Percentiles rank a stretch among this genome's conserved stretches.
Conservation (phyloP, 2,329 filamentous ascomycete genomes). For the Septoria petroselini region DNA sequence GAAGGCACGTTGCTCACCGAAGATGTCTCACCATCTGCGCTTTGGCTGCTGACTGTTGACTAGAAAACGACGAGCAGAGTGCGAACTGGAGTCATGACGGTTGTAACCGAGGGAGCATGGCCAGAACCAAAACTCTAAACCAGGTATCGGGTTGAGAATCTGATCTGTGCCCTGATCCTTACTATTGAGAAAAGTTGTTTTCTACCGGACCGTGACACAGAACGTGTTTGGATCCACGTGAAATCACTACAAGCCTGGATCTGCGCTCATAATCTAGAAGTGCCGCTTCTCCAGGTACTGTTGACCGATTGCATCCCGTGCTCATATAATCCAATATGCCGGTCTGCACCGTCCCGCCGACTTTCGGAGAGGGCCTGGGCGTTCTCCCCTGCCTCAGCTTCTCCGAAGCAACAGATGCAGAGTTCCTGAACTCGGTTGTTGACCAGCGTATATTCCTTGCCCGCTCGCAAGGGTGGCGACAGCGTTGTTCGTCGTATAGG, state of each 20-base stretch:
- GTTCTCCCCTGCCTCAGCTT: background rate
- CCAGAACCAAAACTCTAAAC: constrained; percentile 25
- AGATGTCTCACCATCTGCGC: background rate
- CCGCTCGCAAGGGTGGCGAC: constrained; percentile 7
- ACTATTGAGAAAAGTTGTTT: too few species aligned
- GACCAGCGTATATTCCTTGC: background rate
- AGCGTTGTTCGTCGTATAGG: constrained; percentile 5
- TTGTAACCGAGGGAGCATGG: constrained; percentile 33
- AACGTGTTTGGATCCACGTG: too few species aligned
- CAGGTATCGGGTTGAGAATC: too few species aligned
- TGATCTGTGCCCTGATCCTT: too few species aligned
- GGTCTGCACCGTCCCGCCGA: background rate
- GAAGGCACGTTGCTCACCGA: constrained; percentile 35
- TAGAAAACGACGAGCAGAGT: constrained; percentile 31
- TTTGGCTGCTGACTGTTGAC: background rate
- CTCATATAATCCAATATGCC: background rate
- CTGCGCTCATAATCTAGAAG: too few species aligned
- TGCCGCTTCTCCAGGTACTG: too few species aligned
- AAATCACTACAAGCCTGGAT: too few species aligned
- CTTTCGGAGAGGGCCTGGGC: background rate
- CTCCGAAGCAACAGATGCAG: background rate
- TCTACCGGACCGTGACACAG: too few species aligned
- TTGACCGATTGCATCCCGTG: too few species aligned
- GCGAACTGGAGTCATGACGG: constrained; percentile 32
- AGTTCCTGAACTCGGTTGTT: constrained; percentile 11